These are phyloP conservation scores for Scutellaria baicalensis DNA, from an alignment of 257 asterid genomes.

Conservation along the genomic window DNA sequence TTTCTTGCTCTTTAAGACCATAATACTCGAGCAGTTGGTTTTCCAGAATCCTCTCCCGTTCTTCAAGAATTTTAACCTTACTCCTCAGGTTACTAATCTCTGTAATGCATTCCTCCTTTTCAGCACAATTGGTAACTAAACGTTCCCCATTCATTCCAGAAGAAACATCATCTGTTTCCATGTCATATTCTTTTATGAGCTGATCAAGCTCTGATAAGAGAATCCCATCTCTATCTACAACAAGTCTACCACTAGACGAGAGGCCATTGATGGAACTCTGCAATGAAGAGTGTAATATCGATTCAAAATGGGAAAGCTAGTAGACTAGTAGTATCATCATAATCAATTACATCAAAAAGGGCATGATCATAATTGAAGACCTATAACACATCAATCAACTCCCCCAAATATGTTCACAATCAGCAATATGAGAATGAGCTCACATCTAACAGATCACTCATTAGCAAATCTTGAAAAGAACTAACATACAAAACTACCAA, in stretches of 20 bases:
- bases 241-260: slow-evolving; percentile 29
- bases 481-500: background rate
- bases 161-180: slow-evolving; percentile 19
- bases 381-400: background rate
- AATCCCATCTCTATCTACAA: slow-evolving; percentile 32
- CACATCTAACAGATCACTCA: background rate
- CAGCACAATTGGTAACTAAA: slow-evolving; percentile 13
- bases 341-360: background rate
- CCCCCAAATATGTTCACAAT: background rate
- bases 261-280: slow-evolving; percentile 24
- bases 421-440: background rate
- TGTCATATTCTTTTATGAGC: slow-evolving; percentile 33
- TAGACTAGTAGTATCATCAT: background rate
- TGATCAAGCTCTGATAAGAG: slow-evolving; percentile 50
- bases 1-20: slow-evolving; percentile 88
- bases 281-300: slow-evolving; percentile 9
- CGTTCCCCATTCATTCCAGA: slow-evolving; percentile 11
- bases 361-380: background rate
- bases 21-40: slow-evolving; percentile 70
- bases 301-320: background rate
- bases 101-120: slow-evolving; percentile 23
- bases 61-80: slow-evolving; percentile 52
- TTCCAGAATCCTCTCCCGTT: slow-evolving; percentile 67
- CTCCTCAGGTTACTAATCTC: slow-evolving; percentile 51
- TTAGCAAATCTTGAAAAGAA: background rate